Percentiles rank a stretch among this genome's conserved stretches.
These are phyloP conservation scores for Picea abies DNA, from an alignment of 83 land plant genomes.

Conservation along the genomic window DNA sequence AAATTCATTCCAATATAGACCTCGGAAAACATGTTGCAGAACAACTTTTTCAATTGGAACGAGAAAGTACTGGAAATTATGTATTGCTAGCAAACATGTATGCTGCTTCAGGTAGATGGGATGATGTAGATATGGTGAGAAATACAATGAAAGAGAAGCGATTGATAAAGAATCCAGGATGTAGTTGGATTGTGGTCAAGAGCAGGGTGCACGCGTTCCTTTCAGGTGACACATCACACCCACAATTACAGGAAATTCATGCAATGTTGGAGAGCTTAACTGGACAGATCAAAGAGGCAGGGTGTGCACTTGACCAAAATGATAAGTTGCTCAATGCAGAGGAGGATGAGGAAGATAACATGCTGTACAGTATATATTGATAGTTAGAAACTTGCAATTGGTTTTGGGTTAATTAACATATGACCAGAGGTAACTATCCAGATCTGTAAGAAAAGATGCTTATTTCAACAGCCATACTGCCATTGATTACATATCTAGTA, in stretches of 20 bases:
- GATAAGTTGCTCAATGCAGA: not conserved
- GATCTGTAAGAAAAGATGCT: no score
- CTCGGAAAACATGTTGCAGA: conserved; percentile 12
- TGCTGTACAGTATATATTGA: no score
- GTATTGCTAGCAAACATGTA: conserved; percentile 36
- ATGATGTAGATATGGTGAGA: conserved; percentile 27
- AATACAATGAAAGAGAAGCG: conserved; percentile 25
- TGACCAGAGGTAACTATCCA: no score
- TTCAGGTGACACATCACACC: not conserved
- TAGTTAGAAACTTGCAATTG: no score
- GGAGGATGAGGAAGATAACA: no score
- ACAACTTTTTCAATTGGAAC: conserved; percentile 12
- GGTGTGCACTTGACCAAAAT: not conserved
- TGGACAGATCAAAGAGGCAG: not conserved
- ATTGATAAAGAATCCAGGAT: conserved; percentile 33
- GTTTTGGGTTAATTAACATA: no score
- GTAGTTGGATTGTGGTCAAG: not conserved
- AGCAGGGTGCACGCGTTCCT: not conserved
- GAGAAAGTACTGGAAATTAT: conserved; percentile 30
- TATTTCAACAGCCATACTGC: no score
- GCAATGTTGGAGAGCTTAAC: not conserved
- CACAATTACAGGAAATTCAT: not conserved
- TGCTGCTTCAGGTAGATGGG: conserved; percentile 38
- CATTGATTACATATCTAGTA: no score
- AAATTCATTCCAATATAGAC: conserved; percentile 39